A percentile compares a stretch with the other conserved stretches of the same genome.
These are phyloP conservation scores for Globisporangium barbulae DNA, from an alignment of 352 stramenopile genomes.

Conservation along the genomic window DNA sequence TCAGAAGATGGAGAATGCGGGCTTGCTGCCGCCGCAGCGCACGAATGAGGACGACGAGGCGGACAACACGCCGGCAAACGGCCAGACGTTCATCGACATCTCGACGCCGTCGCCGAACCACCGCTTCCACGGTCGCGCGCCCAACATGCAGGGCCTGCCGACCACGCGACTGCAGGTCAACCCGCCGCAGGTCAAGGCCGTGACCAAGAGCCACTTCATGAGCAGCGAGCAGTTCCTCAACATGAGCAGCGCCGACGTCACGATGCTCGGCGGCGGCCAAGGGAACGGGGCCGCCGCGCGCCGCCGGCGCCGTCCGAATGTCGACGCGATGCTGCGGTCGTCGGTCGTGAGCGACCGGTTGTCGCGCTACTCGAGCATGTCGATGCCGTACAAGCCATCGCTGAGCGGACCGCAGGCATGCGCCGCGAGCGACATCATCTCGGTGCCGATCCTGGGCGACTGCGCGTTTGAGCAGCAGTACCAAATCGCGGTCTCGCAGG, in stretches of 20 bases:
- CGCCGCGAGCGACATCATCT: constrained; percentile 41
- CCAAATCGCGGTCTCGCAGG: constrained; percentile 59
- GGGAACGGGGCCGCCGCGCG: constrained; percentile 22
- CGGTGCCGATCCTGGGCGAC: constrained; percentile 65
- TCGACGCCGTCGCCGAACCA: constrained; percentile 52
- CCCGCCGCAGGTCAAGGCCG: constrained; percentile 26
- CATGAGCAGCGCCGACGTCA: constrained; percentile 29
- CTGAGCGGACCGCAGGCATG: constrained; percentile 20
- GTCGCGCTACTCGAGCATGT: constrained; percentile 49
- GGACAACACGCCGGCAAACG: constrained; percentile 51
- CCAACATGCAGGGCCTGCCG: constrained; percentile 17
- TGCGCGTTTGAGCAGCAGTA: constrained; percentile 69
- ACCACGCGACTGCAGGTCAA: constrained; percentile 18
- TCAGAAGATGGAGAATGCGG: constrained; percentile 40
- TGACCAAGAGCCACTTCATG: constrained; percentile 53
- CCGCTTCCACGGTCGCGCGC: constrained; percentile 14
- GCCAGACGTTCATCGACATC: constrained; percentile 63
- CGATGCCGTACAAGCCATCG: constrained; percentile 47
- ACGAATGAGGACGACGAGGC: constrained; percentile 20
- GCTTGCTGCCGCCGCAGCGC: constrained; percentile 15
- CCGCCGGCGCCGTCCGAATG: constrained; percentile 45
- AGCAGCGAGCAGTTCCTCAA: constrained; percentile 53
- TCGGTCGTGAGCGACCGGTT: constrained; percentile 53
- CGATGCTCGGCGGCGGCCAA: constrained; percentile 27
- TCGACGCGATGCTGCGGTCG: constrained; percentile 66